Conservation (phyloP, 1,139 yeast genomes). For the Ashbya aceris region DNA sequence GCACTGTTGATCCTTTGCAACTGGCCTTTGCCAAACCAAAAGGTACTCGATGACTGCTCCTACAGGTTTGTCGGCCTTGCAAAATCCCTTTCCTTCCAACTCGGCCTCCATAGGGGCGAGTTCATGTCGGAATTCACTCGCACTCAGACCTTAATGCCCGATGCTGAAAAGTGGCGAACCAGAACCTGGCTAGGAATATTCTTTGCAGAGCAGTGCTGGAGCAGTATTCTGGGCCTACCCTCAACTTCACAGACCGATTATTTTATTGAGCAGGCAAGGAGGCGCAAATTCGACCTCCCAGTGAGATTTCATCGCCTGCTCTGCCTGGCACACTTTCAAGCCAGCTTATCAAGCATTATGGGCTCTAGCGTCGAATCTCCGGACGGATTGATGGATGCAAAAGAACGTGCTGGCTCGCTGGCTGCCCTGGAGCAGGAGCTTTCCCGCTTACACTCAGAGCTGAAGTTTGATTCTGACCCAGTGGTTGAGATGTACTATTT, state of each 20-base stretch:
- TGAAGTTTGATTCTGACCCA: conserved; percentile 39
- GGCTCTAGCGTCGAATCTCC: conserved; percentile 84
- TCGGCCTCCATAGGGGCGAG: conserved; percentile 90
- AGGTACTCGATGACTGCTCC: conserved; percentile 85
- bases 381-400: conserved; percentile 82
- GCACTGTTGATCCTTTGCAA: conserved; percentile 71
- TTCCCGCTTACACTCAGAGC: conserved; percentile 47
- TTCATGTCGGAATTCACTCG: conserved; percentile 86
- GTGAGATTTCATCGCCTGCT: conserved; percentile 64
- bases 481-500: conserved; percentile 73
- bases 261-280: conserved; percentile 66
- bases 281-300: conserved; percentile 52
- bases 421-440: conserved; percentile 70
- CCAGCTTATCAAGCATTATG: conserved; percentile 75
- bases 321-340: conserved; percentile 71
- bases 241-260: conserved; percentile 82
- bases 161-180: conserved; percentile 92
- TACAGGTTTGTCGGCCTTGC: conserved; percentile 84
- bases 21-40: conserved; percentile 93
- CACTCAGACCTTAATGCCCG: conserved; percentile 79
- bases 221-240: conserved; percentile 79
- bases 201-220: conserved; percentile 86
- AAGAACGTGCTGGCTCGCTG: conserved; percentile 71
- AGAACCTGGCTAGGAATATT: conserved; percentile 86
- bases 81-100: conserved; percentile 71